Evolutionary conservation across 805 yeast species (phyloP).

Genomic region (Candida suzukii): DNA sequence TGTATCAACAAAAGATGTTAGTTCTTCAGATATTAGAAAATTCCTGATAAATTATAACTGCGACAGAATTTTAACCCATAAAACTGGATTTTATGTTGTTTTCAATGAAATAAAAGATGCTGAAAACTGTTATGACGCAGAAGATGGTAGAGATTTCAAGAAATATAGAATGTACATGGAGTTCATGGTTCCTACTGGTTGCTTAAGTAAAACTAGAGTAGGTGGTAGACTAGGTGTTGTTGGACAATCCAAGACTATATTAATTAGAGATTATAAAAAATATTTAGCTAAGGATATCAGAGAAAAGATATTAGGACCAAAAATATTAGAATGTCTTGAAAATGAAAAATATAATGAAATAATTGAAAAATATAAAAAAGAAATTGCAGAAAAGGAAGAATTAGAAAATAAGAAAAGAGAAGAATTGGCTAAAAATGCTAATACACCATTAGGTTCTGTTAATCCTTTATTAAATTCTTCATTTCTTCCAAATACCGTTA

Average conservation of each 20-base stretch:
- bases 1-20: conserved; percentile 39
- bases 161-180: conserved; percentile 52
- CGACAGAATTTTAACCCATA: conserved; percentile 57
- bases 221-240: conserved; percentile 29
- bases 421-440: conserved; percentile 6
- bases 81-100: conserved; percentile 62
- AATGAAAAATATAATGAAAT: conserved; percentile 51
- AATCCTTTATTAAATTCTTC: not conserved
- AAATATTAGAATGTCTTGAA: conserved; percentile 52
- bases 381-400: conserved; percentile 19
- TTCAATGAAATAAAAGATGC: conserved; percentile 58
- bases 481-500: conserved; percentile 10
- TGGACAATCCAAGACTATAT: conserved; percentile 49
- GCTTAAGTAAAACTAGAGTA: conserved; percentile 20
- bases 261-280: conserved; percentile 57
- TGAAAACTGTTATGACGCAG: conserved; percentile 47
- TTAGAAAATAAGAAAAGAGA: conserved; percentile 13
- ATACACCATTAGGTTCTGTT: not conserved
- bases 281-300: conserved; percentile 65
- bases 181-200: conserved; percentile 41
- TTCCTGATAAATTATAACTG: conserved; percentile 54
- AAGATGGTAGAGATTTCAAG: conserved; percentile 48
- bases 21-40: conserved; percentile 52
- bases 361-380: conserved; percentile 26
- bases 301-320: conserved; percentile 66